These are phyloP conservation scores for Candida tropicalis DNA, from an alignment of 1,139 yeast species.

Conservation along the genomic window DNA sequence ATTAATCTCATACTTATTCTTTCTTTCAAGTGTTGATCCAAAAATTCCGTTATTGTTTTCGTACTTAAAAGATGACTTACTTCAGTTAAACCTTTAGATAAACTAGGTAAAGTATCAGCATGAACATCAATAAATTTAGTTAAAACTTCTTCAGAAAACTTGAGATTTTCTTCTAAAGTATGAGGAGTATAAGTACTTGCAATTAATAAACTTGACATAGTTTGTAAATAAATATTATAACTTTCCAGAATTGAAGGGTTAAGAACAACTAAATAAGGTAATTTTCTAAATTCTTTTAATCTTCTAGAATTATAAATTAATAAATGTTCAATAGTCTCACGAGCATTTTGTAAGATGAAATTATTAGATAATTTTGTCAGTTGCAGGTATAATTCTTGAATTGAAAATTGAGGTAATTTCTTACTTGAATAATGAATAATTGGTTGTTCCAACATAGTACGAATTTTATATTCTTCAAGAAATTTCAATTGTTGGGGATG, in stretches of 20 bases:
- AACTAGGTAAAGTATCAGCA: constrained; percentile 76
- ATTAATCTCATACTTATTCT: constrained; percentile 83
- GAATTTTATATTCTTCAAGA: constrained; percentile 48
- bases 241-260: constrained; percentile 90
- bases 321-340: constrained; percentile 47
- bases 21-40: constrained; percentile 80
- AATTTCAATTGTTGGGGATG: constrained; percentile 32
- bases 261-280: constrained; percentile 82
- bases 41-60: constrained; percentile 56
- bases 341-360: constrained; percentile 38
- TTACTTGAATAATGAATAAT: constrained; percentile 51
- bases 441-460: constrained; percentile 54
- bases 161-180: constrained; percentile 54
- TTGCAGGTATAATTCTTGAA: constrained; percentile 46
- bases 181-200: constrained; percentile 40
- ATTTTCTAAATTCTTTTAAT: constrained; percentile 63
- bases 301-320: constrained; percentile 56
- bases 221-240: constrained; percentile 69
- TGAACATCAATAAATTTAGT: constrained; percentile 69
- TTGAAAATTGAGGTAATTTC: constrained; percentile 50
- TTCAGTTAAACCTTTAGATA: constrained; percentile 84
- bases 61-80: constrained; percentile 56
- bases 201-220: constrained; percentile 64
- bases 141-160: constrained; percentile 52
- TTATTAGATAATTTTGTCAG: constrained; percentile 40